Evolutionary conservation across 208 protist genomes (phyloP).

Genomic region (Trypanosoma melophagium): DNA sequence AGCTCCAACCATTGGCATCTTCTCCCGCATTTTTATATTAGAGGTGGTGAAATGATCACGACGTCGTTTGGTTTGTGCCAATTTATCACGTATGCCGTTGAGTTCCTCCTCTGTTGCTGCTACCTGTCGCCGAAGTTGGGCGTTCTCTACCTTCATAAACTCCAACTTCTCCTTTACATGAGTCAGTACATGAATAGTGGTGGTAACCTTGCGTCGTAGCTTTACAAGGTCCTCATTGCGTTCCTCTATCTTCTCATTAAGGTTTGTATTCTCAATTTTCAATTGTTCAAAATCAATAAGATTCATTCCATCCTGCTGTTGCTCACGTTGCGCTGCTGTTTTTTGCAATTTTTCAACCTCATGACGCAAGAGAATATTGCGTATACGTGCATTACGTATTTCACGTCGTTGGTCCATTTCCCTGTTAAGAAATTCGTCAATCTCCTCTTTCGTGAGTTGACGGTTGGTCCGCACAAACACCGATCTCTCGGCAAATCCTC

Average conservation of each 20-base stretch:
- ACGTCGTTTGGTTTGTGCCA: conserved; percentile 91
- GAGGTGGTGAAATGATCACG: conserved; percentile 85
- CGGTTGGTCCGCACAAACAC: conserved; percentile 77
- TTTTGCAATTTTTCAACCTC: conserved; percentile 66
- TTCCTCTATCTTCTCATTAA: conserved; percentile 99
- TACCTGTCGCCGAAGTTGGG: conserved; percentile 83
- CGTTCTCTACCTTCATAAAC: conserved; percentile 94
- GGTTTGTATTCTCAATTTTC: conserved; percentile 98
- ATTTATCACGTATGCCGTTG: conserved; percentile 74
- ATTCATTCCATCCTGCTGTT: conserved; percentile 92
- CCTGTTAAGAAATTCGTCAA: conserved; percentile 70
- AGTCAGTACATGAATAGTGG: conserved; percentile 97
- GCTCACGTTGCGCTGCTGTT: conserved; percentile 41
- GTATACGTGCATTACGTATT: conserved; percentile 84
- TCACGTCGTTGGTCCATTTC: conserved; percentile 74
- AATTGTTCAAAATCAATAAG: conserved; percentile 99
- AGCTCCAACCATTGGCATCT: conserved; percentile 92
- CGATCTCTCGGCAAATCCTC: conserved; percentile 44
- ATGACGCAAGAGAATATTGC: conserved; percentile 91
- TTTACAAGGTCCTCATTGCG: conserved; percentile 97
- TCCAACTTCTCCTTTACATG: conserved; percentile 98
- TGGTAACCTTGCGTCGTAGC: conserved; percentile 93
- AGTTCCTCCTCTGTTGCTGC: conserved; percentile 90
- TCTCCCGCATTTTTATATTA: conserved; percentile 90
- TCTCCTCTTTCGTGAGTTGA: conserved; percentile 59